Percentiles rank a stretch among this genome's conserved stretches.
Evolutionary conservation across 202 grass and related monocot species (phyloP).

Genomic region (Panicum virgatum): DNA sequence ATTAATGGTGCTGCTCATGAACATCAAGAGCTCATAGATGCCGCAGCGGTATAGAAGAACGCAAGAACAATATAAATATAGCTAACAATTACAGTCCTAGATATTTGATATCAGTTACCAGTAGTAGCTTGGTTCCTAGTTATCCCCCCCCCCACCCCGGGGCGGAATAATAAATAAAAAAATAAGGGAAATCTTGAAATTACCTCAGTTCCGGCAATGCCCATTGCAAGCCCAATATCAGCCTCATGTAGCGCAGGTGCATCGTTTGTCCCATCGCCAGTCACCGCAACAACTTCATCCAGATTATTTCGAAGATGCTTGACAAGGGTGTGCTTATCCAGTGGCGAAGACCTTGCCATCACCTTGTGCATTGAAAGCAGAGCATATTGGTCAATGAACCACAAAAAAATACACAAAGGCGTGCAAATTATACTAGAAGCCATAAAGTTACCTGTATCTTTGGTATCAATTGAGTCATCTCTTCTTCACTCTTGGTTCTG

Average conservation of each 20-base stretch:
- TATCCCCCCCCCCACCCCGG: neutral
- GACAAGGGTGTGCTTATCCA: constrained; percentile 93
- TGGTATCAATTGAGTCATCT: constrained; percentile 73
- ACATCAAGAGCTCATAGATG: constrained; percentile 5
- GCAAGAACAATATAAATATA: neutral
- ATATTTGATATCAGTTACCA: neutral
- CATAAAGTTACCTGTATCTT: constrained; percentile 72
- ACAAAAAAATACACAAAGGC: neutral
- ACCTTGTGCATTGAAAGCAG: constrained; percentile 59
- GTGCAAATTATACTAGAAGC: neutral
- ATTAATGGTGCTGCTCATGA: constrained; percentile 12
- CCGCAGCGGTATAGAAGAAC: neutral
- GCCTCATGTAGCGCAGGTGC: constrained; percentile 97
- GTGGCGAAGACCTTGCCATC: constrained; percentile 90
- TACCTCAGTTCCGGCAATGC: constrained; percentile 97
- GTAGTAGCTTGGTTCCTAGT: neutral
- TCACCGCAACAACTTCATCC: constrained; percentile 89
- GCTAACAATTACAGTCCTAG: neutral
- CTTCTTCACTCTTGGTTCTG: constrained; percentile 62
- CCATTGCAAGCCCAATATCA: constrained; percentile 97
- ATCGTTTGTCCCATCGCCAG: constrained; percentile 95
- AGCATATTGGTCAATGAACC: constrained; percentile 30
- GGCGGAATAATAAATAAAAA: too few relatives aligned
- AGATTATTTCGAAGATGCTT: constrained; percentile 72
- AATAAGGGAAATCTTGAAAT: constrained; percentile 21